phyloP scores from a whole-genome alignment of 2,329 filamentous ascomycete species.

The Phialophora macrospora region DNA sequence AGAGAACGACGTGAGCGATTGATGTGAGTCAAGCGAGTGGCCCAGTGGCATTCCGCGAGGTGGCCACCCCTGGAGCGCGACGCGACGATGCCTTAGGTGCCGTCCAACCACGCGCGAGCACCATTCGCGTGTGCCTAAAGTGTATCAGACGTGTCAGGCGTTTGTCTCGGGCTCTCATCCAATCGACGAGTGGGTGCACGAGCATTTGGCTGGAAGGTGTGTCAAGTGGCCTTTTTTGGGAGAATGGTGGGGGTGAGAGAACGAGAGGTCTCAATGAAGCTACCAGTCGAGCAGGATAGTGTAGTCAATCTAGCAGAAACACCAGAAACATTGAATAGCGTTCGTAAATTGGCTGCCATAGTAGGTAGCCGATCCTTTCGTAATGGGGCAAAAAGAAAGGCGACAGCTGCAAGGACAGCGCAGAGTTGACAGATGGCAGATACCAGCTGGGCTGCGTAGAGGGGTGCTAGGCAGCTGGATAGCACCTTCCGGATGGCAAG shows the following conservation, averaged over 20 bases:
- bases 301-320: not conserved
- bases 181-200: constrained; percentile 12
- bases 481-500: constrained; percentile 2
- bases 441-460: constrained; percentile 11
- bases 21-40: constrained; percentile 6
- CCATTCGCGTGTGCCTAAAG: constrained; percentile 17
- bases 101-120: constrained; percentile 9
- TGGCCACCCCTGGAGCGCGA: constrained; percentile 34
- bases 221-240: constrained; percentile 15
- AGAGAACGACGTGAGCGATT: constrained; percentile 3
- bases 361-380: constrained; percentile 1
- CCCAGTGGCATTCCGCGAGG: constrained; percentile 21
- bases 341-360: constrained; percentile 4
- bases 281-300: constrained; percentile 2
- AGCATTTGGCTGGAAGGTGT: constrained; percentile 14
- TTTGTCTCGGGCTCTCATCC: constrained; percentile 29
- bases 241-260: constrained; percentile 1
- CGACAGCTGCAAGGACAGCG: constrained; percentile 18
- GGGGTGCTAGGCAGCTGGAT: not conserved
- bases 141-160: constrained; percentile 37
- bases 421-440: constrained; percentile 19
- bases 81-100: constrained; percentile 12
- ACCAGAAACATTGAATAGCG: constrained; percentile 1
- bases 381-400: constrained; percentile 16
- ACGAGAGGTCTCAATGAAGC: not conserved